These are phyloP conservation scores for Saccharomycopsis babjevae DNA, from an alignment of 805 yeast species.

Conservation along the genomic window DNA sequence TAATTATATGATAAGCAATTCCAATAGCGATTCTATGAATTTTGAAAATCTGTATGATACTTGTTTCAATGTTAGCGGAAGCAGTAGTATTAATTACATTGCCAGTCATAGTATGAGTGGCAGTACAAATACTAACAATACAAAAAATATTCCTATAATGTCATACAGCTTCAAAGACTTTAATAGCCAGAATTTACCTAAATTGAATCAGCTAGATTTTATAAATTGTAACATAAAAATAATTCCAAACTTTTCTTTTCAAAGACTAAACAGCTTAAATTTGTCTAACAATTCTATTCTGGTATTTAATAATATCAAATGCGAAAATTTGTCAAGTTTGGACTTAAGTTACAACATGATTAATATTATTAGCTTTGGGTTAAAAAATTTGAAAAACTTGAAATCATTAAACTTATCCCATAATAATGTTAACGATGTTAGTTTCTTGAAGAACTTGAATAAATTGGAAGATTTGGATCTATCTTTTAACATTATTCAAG, in stretches of 20 bases:
- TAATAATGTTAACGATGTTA: slow-evolving; percentile 3
- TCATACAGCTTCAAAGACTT: slow-evolving; percentile 5
- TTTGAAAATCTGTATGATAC: background rate
- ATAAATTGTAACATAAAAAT: slow-evolving; percentile 4
- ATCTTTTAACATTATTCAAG: slow-evolving; percentile 5
- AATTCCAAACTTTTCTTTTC: slow-evolving; percentile 1
- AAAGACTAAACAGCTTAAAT: background rate
- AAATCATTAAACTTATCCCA: slow-evolving; percentile 5
- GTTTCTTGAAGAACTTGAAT: background rate
- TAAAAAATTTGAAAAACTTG: slow-evolving; percentile 1
- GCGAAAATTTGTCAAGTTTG: slow-evolving; percentile 8
- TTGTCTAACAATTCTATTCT: slow-evolving; percentile 1
- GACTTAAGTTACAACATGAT: slow-evolving; percentile 8
- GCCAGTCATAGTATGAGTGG: background rate
- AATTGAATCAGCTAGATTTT: slow-evolving; percentile 2
- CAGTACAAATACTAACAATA: background rate
- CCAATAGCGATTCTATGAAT: background rate
- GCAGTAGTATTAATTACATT: slow-evolving; percentile 2
- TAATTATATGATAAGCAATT: background rate
- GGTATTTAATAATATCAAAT: slow-evolving; percentile 10
- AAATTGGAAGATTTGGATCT: slow-evolving; percentile 3
- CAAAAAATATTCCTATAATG: background rate
- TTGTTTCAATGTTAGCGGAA: slow-evolving; percentile 1
- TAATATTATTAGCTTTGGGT: background rate
- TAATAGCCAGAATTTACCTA: background rate